These are phyloP conservation scores for Beta corolliflora DNA, from an alignment of 179 eudicot genomes.

Conservation along the genomic window DNA sequence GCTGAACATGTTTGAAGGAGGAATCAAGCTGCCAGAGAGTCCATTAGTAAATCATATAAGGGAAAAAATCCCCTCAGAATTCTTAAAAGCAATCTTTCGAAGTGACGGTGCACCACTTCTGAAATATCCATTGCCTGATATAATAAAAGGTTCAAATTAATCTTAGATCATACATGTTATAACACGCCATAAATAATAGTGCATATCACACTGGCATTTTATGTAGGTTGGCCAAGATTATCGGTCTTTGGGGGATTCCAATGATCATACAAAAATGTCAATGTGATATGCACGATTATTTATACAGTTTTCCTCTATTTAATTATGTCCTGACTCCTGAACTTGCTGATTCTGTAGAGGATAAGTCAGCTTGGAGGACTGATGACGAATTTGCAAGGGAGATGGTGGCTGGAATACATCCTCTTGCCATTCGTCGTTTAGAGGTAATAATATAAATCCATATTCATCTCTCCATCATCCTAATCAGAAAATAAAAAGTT, in stretches of 20 bases:
- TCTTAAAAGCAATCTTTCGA: slow-evolving; percentile 44
- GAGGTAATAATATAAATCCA: slow-evolving; percentile 38
- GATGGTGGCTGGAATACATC: slow-evolving; percentile 76
- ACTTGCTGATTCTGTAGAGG: slow-evolving; percentile 36
- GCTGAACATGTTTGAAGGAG: slow-evolving; percentile 51
- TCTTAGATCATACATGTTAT: too few species aligned
- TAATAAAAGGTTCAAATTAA: slow-evolving; percentile 54
- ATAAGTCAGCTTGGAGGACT: slow-evolving; percentile 78
- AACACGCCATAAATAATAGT: background rate
- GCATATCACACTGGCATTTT: too few species aligned
- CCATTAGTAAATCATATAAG: slow-evolving; percentile 36
- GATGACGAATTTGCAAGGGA: slow-evolving; percentile 95
- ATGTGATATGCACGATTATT: too few species aligned
- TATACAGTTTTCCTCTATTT: too few species aligned
- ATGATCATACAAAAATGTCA: too few species aligned
- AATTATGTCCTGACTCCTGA: background rate
- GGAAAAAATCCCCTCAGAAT: slow-evolving; percentile 49
- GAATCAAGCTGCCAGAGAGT: slow-evolving; percentile 38
- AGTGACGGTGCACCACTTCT: slow-evolving; percentile 52
- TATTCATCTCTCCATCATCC: background rate
- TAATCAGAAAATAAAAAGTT: background rate
- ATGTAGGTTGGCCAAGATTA: too few species aligned
- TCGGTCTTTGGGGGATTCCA: too few species aligned
- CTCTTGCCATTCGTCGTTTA: slow-evolving; percentile 59
- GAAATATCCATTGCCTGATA: slow-evolving; percentile 65